Conservation (phyloP, 75 land plant genomes). For the Pseudotsuga menziesii region DNA sequence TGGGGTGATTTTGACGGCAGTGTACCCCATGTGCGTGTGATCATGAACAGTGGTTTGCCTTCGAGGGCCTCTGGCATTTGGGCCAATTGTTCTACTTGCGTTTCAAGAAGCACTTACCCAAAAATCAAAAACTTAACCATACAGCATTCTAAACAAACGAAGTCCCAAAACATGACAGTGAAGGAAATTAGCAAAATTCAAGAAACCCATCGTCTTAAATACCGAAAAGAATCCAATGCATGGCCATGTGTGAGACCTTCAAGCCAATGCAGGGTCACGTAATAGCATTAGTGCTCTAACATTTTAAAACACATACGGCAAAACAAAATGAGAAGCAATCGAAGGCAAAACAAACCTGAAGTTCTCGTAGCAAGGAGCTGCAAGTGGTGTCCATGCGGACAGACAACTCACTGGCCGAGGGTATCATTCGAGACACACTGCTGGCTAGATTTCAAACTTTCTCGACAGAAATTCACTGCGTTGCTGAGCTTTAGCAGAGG, state of each 20-base stretch:
- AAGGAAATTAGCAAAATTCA: not conserved
- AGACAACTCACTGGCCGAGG: constrained; percentile 4
- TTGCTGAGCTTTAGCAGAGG: not conserved
- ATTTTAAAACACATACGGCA: not conserved
- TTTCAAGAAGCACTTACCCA: no score
- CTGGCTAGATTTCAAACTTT: not conserved
- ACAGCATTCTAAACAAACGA: no score
- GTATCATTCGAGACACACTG: not conserved
- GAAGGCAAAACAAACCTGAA: constrained; percentile 41
- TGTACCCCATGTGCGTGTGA: no score
- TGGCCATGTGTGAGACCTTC: not conserved
- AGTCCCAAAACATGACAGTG: not conserved
- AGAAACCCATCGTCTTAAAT: not conserved
- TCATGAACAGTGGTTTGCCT: no score
- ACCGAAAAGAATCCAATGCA: not conserved
- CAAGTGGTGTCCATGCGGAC: constrained; percentile 37
- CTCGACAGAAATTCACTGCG: not conserved
- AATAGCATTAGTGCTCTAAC: no score
- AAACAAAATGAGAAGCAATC: not conserved
- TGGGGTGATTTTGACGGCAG: no score
- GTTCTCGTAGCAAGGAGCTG: constrained; percentile 60
- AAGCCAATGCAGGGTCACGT: not conserved
- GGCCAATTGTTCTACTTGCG: no score
- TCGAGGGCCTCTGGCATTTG: no score
- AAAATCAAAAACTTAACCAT: no score